phyloP scores from a whole-genome alignment of 2,329 filamentous ascomycete genomes.

The Akanthomyces dipterigenus region DNA sequence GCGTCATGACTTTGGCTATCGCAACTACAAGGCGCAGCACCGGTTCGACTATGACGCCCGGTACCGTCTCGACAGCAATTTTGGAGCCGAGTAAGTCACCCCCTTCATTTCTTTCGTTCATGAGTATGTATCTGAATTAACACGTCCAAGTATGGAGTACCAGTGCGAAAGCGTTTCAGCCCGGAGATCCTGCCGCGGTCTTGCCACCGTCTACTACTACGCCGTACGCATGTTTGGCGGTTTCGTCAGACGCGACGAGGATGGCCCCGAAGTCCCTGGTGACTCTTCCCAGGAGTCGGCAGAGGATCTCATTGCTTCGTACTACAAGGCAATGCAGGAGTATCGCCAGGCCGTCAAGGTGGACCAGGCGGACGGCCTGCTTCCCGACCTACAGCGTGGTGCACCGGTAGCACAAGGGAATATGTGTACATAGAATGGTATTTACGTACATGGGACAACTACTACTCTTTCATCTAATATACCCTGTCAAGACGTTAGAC shows the following conservation, averaged over 20 bases:
- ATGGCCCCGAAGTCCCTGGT: neutral
- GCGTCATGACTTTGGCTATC: constrained; percentile 38
- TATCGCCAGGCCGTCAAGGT: constrained; percentile 22
- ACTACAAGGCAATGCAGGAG: constrained; percentile 22
- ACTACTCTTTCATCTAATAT: neutral
- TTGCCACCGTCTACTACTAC: constrained; percentile 27
- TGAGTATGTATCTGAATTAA: neutral
- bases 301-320: constrained; percentile 17
- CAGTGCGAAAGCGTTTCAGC: constrained; percentile 20
- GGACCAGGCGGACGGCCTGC: constrained; percentile 20
- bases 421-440: neutral
- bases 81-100: constrained; percentile 26
- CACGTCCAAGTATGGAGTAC: constrained; percentile 19
- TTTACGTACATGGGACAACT: neutral
- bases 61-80: constrained; percentile 36
- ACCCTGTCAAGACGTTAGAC: constrained; percentile 25
- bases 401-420: neutral
- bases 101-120: neutral
- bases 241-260: neutral
- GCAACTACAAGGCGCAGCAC: constrained; percentile 25
- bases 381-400: neutral
- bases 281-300: constrained; percentile 4
- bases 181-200: constrained; percentile 18
- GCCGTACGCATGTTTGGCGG: constrained; percentile 26
- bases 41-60: constrained; percentile 34